Evolutionary conservation across 2,329 filamentous ascomycete genomes (phyloP), one percentile per base, ranked within the genome.

Genomic region (Cercospora sp.): DNA sequence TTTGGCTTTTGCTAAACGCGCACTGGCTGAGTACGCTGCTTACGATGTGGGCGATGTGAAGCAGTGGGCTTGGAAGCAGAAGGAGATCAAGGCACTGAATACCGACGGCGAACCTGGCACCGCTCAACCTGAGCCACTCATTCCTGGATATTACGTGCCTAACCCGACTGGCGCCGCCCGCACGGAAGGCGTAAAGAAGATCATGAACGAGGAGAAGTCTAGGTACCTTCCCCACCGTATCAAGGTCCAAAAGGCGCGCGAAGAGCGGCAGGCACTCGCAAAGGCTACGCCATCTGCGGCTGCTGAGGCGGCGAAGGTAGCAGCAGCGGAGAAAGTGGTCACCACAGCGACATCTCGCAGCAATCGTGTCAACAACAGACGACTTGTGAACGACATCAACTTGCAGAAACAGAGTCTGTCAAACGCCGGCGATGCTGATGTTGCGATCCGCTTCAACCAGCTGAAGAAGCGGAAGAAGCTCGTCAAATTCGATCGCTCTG

Each of bases 391-490:
- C 64, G 95, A 98, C 76, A 90, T 99, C 74, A 96, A 96, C 78
- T 92, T 95, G 57, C 94, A 97, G 79, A 96, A 97, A 83, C 93
- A 93, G 81, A 85, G 83, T 16, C 80, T 88, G 66, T 83, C 84
- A 20, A 91, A 90, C 12, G 59, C 93, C 20, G 87, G 88, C 70
- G 82, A 84, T 39, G 94, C 97, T 73, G 92, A 93, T 64, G 94
- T 97, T 75, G 93, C 95, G 31, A 88, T 99, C 75, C 91, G 94
- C 67, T 99, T 99, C 86, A 99, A 99, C 80, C 95, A 98, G 83
- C 89, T 99, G 67, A 97, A 98, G 86, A 99, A 98, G 83, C 91
- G 95, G 69, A 99, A 98, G 88, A 99, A 99, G 85, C 94, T 94
- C 1, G 95, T 99, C 79, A 95, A 96, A 78, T 99, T 99, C 81